Evolutionary conservation across 495 filamentous ascomycete genomes (phyloP).

Genomic region (Tetracladium setigerum): DNA sequence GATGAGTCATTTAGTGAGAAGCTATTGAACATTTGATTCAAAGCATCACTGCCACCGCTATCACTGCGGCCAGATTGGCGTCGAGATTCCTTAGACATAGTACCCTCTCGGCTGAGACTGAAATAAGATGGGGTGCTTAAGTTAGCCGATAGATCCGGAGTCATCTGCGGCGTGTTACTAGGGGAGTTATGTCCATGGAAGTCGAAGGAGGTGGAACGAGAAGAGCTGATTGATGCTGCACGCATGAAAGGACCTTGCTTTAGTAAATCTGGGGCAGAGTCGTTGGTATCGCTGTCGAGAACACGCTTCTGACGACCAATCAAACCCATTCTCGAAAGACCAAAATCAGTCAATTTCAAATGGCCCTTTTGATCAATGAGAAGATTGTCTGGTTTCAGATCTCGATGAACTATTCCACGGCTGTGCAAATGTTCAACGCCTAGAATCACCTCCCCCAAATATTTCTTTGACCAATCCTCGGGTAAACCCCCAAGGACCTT

Average conservation of each 20-base stretch:
- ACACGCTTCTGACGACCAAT: conserved; percentile 93
- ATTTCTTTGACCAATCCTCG: conserved; percentile 97
- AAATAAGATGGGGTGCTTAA: conserved; percentile 89
- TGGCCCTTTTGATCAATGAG: conserved; percentile 96
- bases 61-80: conserved; percentile 87
- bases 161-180: conserved; percentile 77
- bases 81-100: conserved; percentile 64
- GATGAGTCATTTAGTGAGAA: conserved; percentile 68
- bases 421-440: conserved; percentile 93
- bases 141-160: conserved; percentile 61
- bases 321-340: conserved; percentile 92
- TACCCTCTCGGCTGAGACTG: conserved; percentile 60
- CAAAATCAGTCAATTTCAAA: conserved; percentile 95
- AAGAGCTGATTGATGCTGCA: conserved; percentile 79
- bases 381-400: conserved; percentile 95
- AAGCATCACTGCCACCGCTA: conserved; percentile 76
- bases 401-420: conserved; percentile 90
- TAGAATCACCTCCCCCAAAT: conserved; percentile 89
- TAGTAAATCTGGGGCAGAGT: conserved; percentile 80
- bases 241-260: conserved; percentile 88
- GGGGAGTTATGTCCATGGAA: conserved; percentile 75
- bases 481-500: conserved; percentile 85
- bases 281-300: conserved; percentile 65
- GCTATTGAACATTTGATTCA: conserved; percentile 75
- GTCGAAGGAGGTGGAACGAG: conserved; percentile 93